phyloP scores from a whole-genome alignment of 2,329 filamentous ascomycete species.

The Penicillium sp. region DNA sequence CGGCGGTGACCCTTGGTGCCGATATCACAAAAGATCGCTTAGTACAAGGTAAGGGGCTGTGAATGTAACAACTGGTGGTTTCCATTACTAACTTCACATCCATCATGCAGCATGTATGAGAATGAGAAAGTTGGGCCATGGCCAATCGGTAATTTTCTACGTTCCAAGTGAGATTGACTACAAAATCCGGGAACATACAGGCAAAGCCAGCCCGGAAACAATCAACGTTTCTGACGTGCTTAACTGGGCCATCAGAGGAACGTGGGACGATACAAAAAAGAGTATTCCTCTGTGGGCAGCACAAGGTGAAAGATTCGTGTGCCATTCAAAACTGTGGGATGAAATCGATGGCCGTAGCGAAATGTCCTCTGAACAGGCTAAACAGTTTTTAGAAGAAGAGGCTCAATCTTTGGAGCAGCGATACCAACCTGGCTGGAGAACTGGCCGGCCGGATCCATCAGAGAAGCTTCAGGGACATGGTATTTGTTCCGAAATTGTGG shows the following conservation, averaged over 20 bases:
- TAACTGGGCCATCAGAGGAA: constrained; percentile 57
- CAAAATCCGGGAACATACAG: constrained; percentile 41
- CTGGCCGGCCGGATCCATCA: neutral
- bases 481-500: constrained; percentile 25
- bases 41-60: constrained; percentile 54
- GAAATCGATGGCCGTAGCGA: neutral
- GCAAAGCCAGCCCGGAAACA: neutral
- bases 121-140: constrained; percentile 65
- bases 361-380: constrained; percentile 1
- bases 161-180: constrained; percentile 55
- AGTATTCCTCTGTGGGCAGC: constrained; percentile 57
- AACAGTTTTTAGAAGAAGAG: constrained; percentile 6
- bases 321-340: constrained; percentile 25
- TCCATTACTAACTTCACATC: neutral
- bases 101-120: constrained; percentile 59
- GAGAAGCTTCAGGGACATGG: constrained; percentile 6
- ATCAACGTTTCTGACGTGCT: constrained; percentile 56
- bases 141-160: constrained; percentile 62
- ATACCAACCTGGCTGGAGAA: constrained; percentile 6
- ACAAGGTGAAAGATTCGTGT: constrained; percentile 53
- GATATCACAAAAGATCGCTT: constrained; percentile 64
- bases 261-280: constrained; percentile 47
- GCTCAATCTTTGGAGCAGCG: constrained; percentile 1
- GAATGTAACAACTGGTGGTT: neutral
- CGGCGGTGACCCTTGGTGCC: constrained; percentile 64